Base-by-base conservation (phyloP, 176 grass and related monocot species). In the Dendrocalamus sinicus region DNA sequence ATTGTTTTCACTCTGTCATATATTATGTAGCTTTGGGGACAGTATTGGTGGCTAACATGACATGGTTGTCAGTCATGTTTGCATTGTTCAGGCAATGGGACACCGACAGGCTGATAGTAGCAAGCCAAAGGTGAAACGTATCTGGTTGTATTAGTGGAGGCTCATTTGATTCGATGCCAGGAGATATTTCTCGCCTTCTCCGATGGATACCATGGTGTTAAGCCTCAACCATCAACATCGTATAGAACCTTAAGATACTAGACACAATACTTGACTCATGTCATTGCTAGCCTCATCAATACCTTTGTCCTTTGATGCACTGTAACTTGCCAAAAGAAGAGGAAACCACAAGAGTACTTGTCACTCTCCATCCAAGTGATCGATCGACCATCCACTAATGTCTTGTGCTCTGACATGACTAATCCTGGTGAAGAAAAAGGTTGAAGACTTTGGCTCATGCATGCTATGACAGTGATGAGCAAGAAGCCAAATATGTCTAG, bases 401-500 rank as follows among this genome's bases (percentile, higher is more conserved):
- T 63, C 45, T 2, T 81, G 45, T 86, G 15, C 45, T 7, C 14
- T 55, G 61, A 75, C 70, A 81, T 75, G 70, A 58, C 59, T 19
- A 68, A 82, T 87, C 86, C 60, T 60, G 57, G 19, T 59, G 51
- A 69, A 43, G 41, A 28, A 6, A 85, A 70, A 20, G 4, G 72
- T 53, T 85, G 64, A 40, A 46, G 4, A 70, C 32, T 63, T 30
- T 51, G 71, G 59, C 20, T n/a, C 4, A 22, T 45, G 20, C 2
- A n/a, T 9, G 20, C 23, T 30, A n/a, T 35, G 50, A 45, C n/a
- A 47, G 23, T 4, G 50, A 77, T 8, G 83, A 69, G 48, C n/a
- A 76, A 67, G 46, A 32, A 76, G 35, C 61, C 61, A 77, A 76
- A 40, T 48, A 8, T 28, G 15, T 32, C 30, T 40, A 41, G 24